Conservation (phyloP, 1,284 basidiomycete genomes). For the Tilletiaria anomala region DNA sequence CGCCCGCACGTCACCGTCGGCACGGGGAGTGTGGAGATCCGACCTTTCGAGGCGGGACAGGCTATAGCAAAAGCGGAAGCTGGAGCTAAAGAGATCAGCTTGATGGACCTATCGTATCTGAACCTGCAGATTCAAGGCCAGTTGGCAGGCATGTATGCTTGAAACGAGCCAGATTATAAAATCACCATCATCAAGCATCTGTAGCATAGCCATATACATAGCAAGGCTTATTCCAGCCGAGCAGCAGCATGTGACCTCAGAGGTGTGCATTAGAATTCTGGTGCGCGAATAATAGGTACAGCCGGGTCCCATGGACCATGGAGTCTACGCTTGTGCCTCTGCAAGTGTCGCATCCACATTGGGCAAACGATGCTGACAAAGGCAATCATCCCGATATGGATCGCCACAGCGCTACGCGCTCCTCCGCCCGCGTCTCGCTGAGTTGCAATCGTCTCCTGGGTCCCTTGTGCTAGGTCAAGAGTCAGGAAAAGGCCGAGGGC, state of each 20-base stretch:
- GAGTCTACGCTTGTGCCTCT: conserved; percentile 24
- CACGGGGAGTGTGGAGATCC: conserved; percentile 48
- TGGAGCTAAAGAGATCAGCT: neutral
- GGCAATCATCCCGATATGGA: conserved; percentile 2
- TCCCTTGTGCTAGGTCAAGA: too few species aligned
- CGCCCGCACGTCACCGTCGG: conserved; percentile 76
- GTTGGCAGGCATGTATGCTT: neutral
- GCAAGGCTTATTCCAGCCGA: too few species aligned
- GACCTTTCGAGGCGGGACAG: conserved; percentile 58
- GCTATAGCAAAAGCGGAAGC: neutral
- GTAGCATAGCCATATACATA: too few species aligned
- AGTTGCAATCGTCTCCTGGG: too few species aligned
- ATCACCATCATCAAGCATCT: too few species aligned
- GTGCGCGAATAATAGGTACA: conserved; percentile 5
- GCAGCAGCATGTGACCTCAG: too few species aligned
- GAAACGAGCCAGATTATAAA: neutral
- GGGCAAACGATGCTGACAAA: conserved; percentile 17
- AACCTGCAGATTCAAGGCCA: neutral
- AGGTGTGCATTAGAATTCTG: too few species aligned
- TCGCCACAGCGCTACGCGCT: too few species aligned
- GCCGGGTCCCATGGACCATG: conserved; percentile 29
- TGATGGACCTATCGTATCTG: neutral
- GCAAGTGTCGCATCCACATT: conserved; percentile 20
- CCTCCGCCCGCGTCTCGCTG: too few species aligned
- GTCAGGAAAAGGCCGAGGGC: too few species aligned